Conservation (phyloP, 1,284 basidiomycete genomes). For the Microbotryum intermedium region DNA sequence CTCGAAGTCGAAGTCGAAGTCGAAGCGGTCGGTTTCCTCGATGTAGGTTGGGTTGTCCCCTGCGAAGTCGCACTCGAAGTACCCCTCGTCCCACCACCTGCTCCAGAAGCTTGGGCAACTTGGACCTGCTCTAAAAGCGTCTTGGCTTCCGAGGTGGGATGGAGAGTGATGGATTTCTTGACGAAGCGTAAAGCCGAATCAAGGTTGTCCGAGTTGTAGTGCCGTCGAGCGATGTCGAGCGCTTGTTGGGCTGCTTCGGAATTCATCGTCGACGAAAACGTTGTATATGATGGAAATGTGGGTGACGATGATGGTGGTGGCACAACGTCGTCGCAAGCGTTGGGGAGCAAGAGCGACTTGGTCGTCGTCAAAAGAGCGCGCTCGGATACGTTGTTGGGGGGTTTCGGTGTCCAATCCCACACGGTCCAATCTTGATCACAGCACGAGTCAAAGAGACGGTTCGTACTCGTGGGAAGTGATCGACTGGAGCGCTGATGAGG, state of each 20-base stretch:
- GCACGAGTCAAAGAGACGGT: too few species aligned
- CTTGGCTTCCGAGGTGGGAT: conserved; percentile 67
- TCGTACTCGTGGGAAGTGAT: too few species aligned
- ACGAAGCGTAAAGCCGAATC: conserved; percentile 70
- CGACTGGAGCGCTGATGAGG: too few species aligned
- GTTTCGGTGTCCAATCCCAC: too few species aligned
- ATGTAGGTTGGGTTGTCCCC: not conserved
- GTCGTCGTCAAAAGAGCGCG: too few species aligned
- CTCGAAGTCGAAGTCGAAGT: not conserved
- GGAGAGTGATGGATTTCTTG: conserved; percentile 77
- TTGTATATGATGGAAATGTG: too few species aligned
- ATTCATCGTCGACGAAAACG: conserved; percentile 4
- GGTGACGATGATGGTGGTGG: too few species aligned
- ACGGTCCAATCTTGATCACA: too few species aligned
- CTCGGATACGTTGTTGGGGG: too few species aligned
- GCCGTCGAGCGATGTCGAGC: conserved; percentile 18
- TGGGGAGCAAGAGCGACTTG: too few species aligned
- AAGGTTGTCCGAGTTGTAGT: conserved; percentile 7
- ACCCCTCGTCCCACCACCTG: not conserved
- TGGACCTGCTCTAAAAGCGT: conserved; percentile 56
- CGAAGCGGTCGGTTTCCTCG: conserved; percentile 1
- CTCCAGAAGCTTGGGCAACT: conserved; percentile 5
- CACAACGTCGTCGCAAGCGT: too few species aligned
- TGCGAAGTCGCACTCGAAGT: conserved; percentile 4
- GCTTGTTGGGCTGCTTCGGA: conserved; percentile 14